A percentile compares a stretch with the other conserved stretches of the same genome.
These are phyloP conservation scores for Verticillium alfalfae DNA, from an alignment of 2,329 filamentous ascomycete genomes.

Conservation along the genomic window DNA sequence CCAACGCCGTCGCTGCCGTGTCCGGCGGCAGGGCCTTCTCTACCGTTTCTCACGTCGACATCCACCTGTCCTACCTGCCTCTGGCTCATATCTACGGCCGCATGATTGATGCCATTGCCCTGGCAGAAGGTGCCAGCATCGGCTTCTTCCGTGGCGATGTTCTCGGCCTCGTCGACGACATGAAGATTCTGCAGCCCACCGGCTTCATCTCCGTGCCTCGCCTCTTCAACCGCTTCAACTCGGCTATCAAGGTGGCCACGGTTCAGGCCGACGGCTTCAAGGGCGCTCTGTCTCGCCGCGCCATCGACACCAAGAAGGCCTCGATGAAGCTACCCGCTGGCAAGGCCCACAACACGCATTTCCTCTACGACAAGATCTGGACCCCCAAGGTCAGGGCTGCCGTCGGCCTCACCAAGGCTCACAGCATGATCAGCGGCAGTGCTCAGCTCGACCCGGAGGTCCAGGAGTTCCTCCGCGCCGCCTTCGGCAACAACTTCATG, in stretches of 20 bases:
- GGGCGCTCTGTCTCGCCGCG: conserved; percentile 73
- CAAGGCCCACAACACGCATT: conserved; percentile 73
- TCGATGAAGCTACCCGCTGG: conserved; percentile 66
- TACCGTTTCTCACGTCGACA: conserved; percentile 47
- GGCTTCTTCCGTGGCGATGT: conserved; percentile 96
- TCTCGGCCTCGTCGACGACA: conserved; percentile 77
- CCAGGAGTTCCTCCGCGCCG: conserved; percentile 82
- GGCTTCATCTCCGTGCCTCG: conserved; percentile 84
- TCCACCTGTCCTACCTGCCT: conserved; percentile 81
- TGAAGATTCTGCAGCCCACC: conserved; percentile 81
- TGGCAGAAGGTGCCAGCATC: conserved; percentile 68
- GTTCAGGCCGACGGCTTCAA: conserved; percentile 73
- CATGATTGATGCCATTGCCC: conserved; percentile 68
- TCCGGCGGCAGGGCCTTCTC: conserved; percentile 53
- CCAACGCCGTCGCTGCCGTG: conserved; percentile 70
- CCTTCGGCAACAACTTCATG: conserved; percentile 70
- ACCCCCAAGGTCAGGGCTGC: conserved; percentile 79
- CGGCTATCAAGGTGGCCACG: conserved; percentile 73
- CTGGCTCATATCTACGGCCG: conserved; percentile 92
- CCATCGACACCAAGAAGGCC: conserved; percentile 75
- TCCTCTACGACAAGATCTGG: conserved; percentile 84
- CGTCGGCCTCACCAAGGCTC: conserved; percentile 70
- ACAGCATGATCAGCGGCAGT: conserved; percentile 77
- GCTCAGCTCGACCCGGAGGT: conserved; percentile 85
- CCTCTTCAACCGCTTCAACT: conserved; percentile 85